These are phyloP conservation scores for Kwoniella dejecticola DNA, from an alignment of 768 basidiomycete species.

Conservation along the genomic window DNA sequence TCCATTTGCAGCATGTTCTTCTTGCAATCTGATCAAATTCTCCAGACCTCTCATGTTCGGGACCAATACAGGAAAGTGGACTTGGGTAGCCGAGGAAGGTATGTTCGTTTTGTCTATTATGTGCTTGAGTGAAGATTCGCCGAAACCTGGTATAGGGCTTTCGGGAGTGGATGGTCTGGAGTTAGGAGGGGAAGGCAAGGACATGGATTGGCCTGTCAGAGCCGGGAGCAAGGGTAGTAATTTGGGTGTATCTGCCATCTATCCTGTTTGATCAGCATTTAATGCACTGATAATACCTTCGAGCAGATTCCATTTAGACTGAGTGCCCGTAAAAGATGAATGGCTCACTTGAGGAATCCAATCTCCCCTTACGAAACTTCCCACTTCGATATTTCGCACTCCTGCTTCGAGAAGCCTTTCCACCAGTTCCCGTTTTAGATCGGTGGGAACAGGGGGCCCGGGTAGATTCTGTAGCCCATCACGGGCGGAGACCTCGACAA, in stretches of 20 bases:
- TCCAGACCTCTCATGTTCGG: slow-evolving; percentile 79
- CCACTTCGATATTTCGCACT: slow-evolving; percentile 71
- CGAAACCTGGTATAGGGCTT: neutral
- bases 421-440: slow-evolving; percentile 77
- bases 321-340: too few relatives aligned
- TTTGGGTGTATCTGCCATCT: slow-evolving; percentile 87
- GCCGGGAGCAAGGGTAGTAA: slow-evolving; percentile 60
- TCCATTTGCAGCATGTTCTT: slow-evolving; percentile 52
- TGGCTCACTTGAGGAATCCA: slow-evolving; percentile 81
- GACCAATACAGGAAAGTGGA: slow-evolving; percentile 75
- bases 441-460: slow-evolving; percentile 68
- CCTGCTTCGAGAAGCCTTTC: slow-evolving; percentile 72
- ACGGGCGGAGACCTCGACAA: slow-evolving; percentile 87
- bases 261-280: slow-evolving; percentile 3
- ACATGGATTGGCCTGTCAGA: slow-evolving; percentile 11
- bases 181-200: slow-evolving; percentile 45
- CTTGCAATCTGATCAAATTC: slow-evolving; percentile 65
- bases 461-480: slow-evolving; percentile 89
- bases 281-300: neutral
- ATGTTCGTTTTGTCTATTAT: slow-evolving; percentile 3
- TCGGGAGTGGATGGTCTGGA: slow-evolving; percentile 52
- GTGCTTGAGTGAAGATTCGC: slow-evolving; percentile 1
- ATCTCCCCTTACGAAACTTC: slow-evolving; percentile 89
- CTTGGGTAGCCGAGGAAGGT: slow-evolving; percentile 43
- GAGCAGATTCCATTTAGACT: too few relatives aligned